Conservation (phyloP, 805 yeast genomes). For the Naumovozyma castellii region DNA sequence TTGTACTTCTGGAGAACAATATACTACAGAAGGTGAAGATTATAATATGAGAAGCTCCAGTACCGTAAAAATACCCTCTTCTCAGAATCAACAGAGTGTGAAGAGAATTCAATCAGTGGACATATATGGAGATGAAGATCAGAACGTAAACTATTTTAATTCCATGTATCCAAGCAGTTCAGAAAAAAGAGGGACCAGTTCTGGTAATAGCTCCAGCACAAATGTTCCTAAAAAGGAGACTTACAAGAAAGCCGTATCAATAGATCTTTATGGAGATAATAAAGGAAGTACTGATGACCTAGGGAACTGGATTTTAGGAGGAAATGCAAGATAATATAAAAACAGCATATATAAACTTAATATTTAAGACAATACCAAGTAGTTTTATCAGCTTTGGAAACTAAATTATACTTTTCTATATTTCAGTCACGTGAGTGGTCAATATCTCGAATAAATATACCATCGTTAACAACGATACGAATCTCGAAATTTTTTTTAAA, state of each 20-base stretch:
- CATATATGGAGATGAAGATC: slow-evolving; percentile 8
- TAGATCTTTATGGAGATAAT: slow-evolving; percentile 26
- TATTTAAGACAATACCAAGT: too few relatives aligned
- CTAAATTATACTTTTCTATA: too few relatives aligned
- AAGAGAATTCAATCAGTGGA: slow-evolving; percentile 4
- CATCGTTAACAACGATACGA: too few relatives aligned
- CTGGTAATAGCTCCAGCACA: background rate
- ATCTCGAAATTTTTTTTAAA: too few relatives aligned
- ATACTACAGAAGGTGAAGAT: too few relatives aligned
- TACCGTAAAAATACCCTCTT: too few relatives aligned
- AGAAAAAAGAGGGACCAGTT: background rate
- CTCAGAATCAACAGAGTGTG: too few relatives aligned
- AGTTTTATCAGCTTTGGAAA: too few relatives aligned
- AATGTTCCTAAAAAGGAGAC: slow-evolving; percentile 3
- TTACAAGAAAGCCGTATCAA: slow-evolving; percentile 23
- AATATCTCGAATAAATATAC: too few relatives aligned
- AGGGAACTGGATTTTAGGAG: slow-evolving; percentile 27
- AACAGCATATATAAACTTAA: background rate
- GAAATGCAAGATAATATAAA: slow-evolving; percentile 8
- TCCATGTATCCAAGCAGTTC: background rate
- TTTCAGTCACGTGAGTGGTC: too few relatives aligned
- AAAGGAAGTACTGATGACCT: slow-evolving; percentile 12
- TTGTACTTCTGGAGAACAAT: background rate
- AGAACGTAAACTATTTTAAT: background rate
- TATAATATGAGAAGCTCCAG: too few relatives aligned